Evolutionary conservation across 2,329 filamentous ascomycete species (phyloP).

Genomic region (Cladobotryum protrusum): DNA sequence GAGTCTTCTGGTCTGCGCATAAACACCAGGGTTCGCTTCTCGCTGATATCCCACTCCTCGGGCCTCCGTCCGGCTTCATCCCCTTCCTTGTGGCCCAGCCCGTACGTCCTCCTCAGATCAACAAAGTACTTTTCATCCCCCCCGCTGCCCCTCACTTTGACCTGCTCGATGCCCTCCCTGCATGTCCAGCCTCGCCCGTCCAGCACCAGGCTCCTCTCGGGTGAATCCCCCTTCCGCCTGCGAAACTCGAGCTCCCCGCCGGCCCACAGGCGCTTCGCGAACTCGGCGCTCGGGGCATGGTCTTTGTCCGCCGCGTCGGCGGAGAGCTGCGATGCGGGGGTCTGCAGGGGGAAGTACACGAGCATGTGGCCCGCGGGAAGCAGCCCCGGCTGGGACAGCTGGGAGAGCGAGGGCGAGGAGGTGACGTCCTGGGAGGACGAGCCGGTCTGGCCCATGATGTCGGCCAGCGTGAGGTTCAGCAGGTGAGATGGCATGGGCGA

Average conservation of each 20-base stretch:
- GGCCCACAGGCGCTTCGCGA: slow-evolving; percentile 79
- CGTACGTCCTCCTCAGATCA: slow-evolving; percentile 43
- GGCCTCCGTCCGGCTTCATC: slow-evolving; percentile 5
- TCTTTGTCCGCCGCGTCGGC: slow-evolving; percentile 78
- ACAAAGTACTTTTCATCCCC: slow-evolving; percentile 44
- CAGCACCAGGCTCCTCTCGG: slow-evolving; percentile 26
- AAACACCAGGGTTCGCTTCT: slow-evolving; percentile 48
- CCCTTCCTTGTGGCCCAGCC: slow-evolving; percentile 17
- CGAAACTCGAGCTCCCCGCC: slow-evolving; percentile 64
- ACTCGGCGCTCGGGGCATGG: slow-evolving; percentile 68
- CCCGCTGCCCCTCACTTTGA: slow-evolving; percentile 26
- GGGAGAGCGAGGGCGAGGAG: background rate
- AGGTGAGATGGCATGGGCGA: slow-evolving; percentile 58
- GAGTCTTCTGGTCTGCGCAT: slow-evolving; percentile 31
- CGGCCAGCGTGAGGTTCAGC: slow-evolving; percentile 55
- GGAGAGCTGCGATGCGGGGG: slow-evolving; percentile 56
- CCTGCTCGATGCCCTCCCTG: slow-evolving; percentile 38
- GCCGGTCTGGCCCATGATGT: slow-evolving; percentile 37
- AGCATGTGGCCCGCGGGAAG: slow-evolving; percentile 71
- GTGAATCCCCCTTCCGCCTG: background rate
- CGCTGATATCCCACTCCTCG: slow-evolving; percentile 31
- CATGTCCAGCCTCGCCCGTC: slow-evolving; percentile 38
- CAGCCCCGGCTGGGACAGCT: background rate
- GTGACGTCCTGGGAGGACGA: background rate
- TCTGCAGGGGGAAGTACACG: slow-evolving; percentile 75